Conservation (phyloP, 73 alveolate species). For the Paramecium biaurelia region DNA sequence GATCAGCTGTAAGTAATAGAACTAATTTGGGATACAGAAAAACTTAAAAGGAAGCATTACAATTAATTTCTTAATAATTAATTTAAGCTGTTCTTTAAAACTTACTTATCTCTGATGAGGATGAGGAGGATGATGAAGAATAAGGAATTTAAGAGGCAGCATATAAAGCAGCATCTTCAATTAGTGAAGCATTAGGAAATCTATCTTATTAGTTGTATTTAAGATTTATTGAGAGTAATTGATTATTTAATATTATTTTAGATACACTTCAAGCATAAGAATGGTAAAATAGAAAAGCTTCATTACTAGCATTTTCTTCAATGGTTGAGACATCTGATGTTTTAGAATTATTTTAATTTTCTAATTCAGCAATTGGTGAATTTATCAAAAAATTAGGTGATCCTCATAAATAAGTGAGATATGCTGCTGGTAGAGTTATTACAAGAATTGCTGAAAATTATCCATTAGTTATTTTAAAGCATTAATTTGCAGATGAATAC, state of each 20-base stretch:
- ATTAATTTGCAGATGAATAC: background rate
- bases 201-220: background rate
- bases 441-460: slow-evolving; percentile 35
- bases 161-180: slow-evolving; percentile 30
- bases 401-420: background rate
- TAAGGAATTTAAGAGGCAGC: slow-evolving; percentile 39
- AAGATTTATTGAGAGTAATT: background rate
- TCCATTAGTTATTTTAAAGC: background rate
- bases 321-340: slow-evolving; percentile 22
- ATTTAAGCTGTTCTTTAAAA: background rate
- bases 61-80: background rate
- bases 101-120: background rate
- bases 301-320: slow-evolving; percentile 37
- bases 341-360: background rate
- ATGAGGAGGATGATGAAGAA: slow-evolving; percentile 33
- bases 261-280: background rate
- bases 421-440: slow-evolving; percentile 1
- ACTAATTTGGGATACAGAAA: background rate
- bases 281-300: slow-evolving; percentile 44
- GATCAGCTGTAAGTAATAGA: background rate
- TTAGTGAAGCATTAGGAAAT: background rate
- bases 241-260: background rate
- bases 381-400: background rate
- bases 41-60: background rate
- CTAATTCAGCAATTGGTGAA: background rate